A percentile compares a stretch with the other conserved stretches of the same genome.
Evolutionary conservation across 768 basidiomycete species (phyloP).

Genomic region (Paxillus involutus): DNA sequence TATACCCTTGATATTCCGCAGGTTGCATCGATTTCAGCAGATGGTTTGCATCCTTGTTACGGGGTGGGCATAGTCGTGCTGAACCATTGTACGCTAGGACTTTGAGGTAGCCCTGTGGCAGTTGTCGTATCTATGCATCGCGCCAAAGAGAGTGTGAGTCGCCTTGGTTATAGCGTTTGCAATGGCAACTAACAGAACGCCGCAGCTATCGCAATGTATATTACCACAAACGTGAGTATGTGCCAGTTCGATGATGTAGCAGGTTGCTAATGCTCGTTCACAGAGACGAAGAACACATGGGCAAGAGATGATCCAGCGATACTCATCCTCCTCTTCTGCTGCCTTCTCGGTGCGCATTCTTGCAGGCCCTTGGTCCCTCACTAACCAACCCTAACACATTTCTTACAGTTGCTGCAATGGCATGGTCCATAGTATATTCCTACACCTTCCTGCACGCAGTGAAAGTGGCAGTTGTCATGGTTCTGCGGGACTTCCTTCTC

Average conservation of each 20-base stretch:
- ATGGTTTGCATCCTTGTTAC: slow-evolving; percentile 55
- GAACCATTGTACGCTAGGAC: slow-evolving; percentile 53
- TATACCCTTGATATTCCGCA: slow-evolving; percentile 76
- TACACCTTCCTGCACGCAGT: slow-evolving; percentile 56
- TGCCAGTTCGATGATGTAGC: background rate
- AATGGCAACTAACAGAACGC: slow-evolving; percentile 12
- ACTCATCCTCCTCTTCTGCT: slow-evolving; percentile 79
- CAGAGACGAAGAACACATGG: slow-evolving; percentile 98
- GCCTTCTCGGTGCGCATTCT: slow-evolving; percentile 57
- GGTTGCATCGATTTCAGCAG: slow-evolving; percentile 80
- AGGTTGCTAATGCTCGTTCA: background rate
- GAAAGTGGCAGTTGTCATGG: slow-evolving; percentile 74
- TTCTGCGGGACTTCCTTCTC: slow-evolving; percentile 85
- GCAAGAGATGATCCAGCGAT: slow-evolving; percentile 97
- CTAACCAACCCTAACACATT: background rate
- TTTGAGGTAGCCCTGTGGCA: slow-evolving; percentile 98
- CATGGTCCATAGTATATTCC: slow-evolving; percentile 86
- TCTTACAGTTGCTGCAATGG: slow-evolving; percentile 67
- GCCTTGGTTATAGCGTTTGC: background rate
- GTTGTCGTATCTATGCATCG: slow-evolving; percentile 88
- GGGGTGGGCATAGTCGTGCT: background rate
- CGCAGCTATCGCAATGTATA: slow-evolving; percentile 92
- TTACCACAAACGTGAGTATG: slow-evolving; percentile 86
- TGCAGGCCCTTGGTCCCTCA: background rate
- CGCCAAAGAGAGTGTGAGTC: slow-evolving; percentile 86